Conservation (phyloP, 768 basidiomycete species). For the Gelatoporia subvermispora region DNA sequence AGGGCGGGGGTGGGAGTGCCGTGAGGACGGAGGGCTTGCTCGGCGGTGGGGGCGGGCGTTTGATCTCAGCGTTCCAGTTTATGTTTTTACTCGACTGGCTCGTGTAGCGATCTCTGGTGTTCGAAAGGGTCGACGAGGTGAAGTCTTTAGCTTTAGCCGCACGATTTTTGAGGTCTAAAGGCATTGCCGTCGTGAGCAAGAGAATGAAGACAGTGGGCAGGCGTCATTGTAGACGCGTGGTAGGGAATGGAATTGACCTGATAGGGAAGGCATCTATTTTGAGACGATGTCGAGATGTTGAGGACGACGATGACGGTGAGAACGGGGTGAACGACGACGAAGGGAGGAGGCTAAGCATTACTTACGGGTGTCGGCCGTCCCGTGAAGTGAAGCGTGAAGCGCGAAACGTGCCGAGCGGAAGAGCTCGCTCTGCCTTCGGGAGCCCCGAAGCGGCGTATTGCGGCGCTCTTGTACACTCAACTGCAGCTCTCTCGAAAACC, state of each 20-base stretch:
- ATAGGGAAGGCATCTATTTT: background rate
- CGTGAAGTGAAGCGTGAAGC: no score
- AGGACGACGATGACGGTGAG: no score
- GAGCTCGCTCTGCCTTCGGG: no score
- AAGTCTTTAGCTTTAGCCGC: slow-evolving; percentile 59
- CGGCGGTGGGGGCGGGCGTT: slow-evolving; percentile 39
- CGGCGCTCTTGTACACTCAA: no score
- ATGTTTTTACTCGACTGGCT: slow-evolving; percentile 57
- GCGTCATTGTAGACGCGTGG: background rate
- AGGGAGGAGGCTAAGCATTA: no score
- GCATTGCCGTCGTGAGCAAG: background rate
- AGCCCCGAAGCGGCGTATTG: no score
- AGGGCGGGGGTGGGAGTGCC: slow-evolving; percentile 1
- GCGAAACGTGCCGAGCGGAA: no score
- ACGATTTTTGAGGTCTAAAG: slow-evolving; percentile 53
- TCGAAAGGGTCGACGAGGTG: slow-evolving; percentile 44
- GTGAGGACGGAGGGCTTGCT: slow-evolving; percentile 1
- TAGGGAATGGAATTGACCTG: background rate
- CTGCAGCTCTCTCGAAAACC: no score
- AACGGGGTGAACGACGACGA: no score
- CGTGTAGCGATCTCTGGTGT: slow-evolving; percentile 50
- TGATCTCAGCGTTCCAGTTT: slow-evolving; percentile 56
- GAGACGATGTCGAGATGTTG: no score
- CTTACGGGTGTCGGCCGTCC: no score
- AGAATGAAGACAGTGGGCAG: background rate